Evolutionary conservation across 2,329 filamentous ascomycete genomes (phyloP).

Genomic region (Penicillium sp.): DNA sequence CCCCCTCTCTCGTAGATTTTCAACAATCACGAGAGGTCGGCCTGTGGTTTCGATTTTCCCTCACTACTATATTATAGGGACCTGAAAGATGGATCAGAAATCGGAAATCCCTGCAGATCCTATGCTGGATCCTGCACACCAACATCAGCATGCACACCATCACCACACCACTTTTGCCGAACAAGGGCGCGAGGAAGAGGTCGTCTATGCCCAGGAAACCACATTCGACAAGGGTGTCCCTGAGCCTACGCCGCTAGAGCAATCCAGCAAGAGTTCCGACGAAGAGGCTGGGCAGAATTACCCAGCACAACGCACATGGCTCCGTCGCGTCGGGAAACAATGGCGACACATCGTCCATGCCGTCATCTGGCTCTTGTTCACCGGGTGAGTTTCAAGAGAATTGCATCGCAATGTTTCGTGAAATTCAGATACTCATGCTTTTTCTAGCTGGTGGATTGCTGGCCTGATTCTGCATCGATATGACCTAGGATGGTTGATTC

Average conservation of each 20-base stretch:
- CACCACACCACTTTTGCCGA: conserved; percentile 41
- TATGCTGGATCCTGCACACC: conserved; percentile 38
- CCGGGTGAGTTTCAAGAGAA: conserved; percentile 47
- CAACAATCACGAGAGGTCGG: neutral
- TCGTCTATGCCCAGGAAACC: conserved; percentile 51
- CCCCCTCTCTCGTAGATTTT: neutral
- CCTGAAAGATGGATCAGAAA: conserved; percentile 2
- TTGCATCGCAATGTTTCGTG: neutral
- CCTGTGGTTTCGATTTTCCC: neutral
- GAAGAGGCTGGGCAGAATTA: conserved; percentile 42
- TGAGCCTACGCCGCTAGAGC: conserved; percentile 40
- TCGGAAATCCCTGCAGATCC: conserved; percentile 28
- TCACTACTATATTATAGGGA: neutral
- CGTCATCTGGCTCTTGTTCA: conserved; percentile 52
- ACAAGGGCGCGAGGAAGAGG: conserved; percentile 44
- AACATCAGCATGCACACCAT: conserved; percentile 43
- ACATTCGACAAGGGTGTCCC: conserved; percentile 42
- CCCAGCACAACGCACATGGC: conserved; percentile 31
- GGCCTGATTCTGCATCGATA: conserved; percentile 70
- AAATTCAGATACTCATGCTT: conserved; percentile 14
- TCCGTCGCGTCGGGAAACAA: conserved; percentile 30
- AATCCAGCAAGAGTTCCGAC: conserved; percentile 37
- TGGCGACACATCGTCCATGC: conserved; percentile 46
- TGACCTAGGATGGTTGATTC: conserved; percentile 78
- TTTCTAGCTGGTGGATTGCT: conserved; percentile 71